Evolutionary conservation across 2,329 filamentous ascomycete species (phyloP), one percentile per base, ranked within the genome.

Genomic region (Cladosporium sp.): DNA sequence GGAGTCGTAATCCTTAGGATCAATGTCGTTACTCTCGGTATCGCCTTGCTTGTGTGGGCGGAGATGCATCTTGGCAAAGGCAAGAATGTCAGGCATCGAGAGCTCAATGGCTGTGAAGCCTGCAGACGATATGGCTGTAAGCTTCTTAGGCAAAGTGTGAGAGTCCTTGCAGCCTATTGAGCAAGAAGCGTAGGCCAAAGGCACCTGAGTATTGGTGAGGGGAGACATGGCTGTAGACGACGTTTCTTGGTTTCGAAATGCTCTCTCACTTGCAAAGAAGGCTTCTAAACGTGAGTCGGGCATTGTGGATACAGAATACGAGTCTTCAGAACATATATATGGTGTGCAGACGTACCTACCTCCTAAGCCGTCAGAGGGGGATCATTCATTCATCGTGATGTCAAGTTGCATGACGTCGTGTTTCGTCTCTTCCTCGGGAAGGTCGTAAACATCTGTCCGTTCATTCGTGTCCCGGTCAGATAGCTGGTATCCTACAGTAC

Each of bases 41-140:
- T 52, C 60, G 34, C 60, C 61, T 32, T 56, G 47, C 42, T 61
- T 39, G 37, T 53, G 55, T 15, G 78, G 73, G 32, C 78, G 73
- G 13, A 80, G 75, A 3, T 83, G 70, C 3, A 79, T 71, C 3
- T 75, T 75, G 3, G 83, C 86, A 63, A 88, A 89, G 5, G 80
- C 73, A 10, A 87, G 70, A 2, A 93, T 82, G 63, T 92, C 88
- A 0, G 87, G 86, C 74, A 91, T 89, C 0, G 85, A 85, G 7
- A 92, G 81, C 71, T 92, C 89, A 58, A 92, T 85, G 13, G 80
- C 87, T 10, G 78, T 74, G 69, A 91, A 90, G 2, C 85, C 86
- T 1, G 83, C 84, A 1, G 75, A 74, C n/a, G 83, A 76, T 62
- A 91, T 84, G 40, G 84, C 83, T 42, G 80, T 72, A 10, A 88